These are phyloP conservation scores for Epicoccum nigrum DNA, from an alignment of 2,329 filamentous ascomycete species.

Conservation along the genomic window DNA sequence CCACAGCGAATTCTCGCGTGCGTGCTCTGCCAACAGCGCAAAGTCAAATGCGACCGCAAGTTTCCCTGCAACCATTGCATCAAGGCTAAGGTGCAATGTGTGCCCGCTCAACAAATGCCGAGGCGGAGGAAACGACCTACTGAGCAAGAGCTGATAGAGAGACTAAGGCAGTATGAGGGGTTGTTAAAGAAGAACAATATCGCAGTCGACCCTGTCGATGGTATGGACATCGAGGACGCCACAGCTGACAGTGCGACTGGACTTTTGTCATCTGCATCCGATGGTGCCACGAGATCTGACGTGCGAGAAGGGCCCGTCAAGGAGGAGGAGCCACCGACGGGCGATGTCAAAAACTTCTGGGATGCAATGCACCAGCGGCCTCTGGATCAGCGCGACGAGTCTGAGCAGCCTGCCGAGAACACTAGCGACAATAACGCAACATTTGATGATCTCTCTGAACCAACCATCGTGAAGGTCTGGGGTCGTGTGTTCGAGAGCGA, in stretches of 20 bases:
- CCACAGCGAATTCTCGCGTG: conserved; percentile 61
- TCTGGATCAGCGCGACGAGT: neutral
- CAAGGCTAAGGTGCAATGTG: conserved; percentile 38
- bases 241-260: neutral
- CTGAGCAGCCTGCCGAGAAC: conserved; percentile 3
- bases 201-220: conserved; percentile 63
- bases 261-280: no score
- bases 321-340: conserved; percentile 10
- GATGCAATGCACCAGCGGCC: conserved; percentile 27
- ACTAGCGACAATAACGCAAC: conserved; percentile 8
- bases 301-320: no score
- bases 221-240: neutral
- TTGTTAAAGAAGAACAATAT: conserved; percentile 70
- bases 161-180: conserved; percentile 71
- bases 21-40: conserved; percentile 69
- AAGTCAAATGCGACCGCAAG: conserved; percentile 48
- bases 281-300: no score
- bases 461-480: conserved; percentile 53
- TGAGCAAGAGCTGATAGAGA: conserved; percentile 72
- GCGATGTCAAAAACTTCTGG: conserved; percentile 28
- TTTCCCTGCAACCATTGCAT: conserved; percentile 45
- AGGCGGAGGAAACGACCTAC: conserved; percentile 67
- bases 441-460: conserved; percentile 19
- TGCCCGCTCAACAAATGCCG: conserved; percentile 55
- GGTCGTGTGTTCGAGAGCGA: conserved; percentile 49